These are phyloP conservation scores for Rosa chinensis DNA, from an alignment of 306 rosid genomes.

Conservation along the genomic window DNA sequence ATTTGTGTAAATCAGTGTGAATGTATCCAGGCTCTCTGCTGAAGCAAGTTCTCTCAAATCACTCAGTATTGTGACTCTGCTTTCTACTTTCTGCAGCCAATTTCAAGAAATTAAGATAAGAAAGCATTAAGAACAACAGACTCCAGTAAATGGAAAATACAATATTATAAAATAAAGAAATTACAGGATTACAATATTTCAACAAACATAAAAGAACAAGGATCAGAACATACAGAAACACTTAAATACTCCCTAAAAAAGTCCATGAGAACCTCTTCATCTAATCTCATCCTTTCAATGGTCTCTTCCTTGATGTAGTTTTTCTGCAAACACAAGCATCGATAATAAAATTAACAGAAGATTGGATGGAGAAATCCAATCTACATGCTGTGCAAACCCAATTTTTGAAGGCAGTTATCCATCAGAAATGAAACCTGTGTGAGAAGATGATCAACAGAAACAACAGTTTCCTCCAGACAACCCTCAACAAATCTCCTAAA, in stretches of 20 bases:
- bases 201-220: neutral
- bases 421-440: conserved; percentile 57
- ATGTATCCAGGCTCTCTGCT: conserved; percentile 88
- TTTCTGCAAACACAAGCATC: conserved; percentile 52
- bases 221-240: conserved; percentile 61
- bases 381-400: conserved; percentile 13
- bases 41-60: conserved; percentile 97
- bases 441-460: conserved; percentile 86
- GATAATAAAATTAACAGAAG: conserved; percentile 21
- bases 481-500: conserved; percentile 98
- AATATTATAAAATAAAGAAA: neutral
- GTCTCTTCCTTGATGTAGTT: conserved; percentile 90
- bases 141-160: neutral
- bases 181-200: neutral
- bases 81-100: conserved; percentile 79
- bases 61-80: conserved; percentile 62
- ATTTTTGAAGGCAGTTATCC: neutral
- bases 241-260: conserved; percentile 87
- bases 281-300: conserved; percentile 93
- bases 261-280: conserved; percentile 96
- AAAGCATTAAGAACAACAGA: conserved; percentile 16
- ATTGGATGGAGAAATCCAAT: neutral
- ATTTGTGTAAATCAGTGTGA: conserved; percentile 84
- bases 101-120: conserved; percentile 28
- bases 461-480: too few relatives aligned